These are phyloP conservation scores for Henckelia pumila DNA, from an alignment of 257 asterid genomes.

Conservation along the genomic window DNA sequence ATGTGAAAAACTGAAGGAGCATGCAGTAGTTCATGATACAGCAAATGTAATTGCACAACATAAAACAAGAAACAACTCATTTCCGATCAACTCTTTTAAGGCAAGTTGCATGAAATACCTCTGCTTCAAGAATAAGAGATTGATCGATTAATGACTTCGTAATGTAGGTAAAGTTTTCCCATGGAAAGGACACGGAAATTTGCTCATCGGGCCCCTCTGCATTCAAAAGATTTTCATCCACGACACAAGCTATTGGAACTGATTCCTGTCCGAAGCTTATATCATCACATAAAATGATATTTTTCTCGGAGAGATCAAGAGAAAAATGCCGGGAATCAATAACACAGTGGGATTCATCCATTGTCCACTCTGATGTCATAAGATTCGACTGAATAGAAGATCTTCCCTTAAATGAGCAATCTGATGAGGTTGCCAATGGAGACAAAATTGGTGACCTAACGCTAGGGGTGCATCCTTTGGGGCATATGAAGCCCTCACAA, in stretches of 20 bases:
- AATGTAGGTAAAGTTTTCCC: slow-evolving; percentile 91
- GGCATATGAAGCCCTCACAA: slow-evolving; percentile 70
- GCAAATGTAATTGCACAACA: neutral
- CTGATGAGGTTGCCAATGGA: slow-evolving; percentile 44
- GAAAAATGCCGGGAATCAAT: slow-evolving; percentile 81
- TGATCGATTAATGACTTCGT: slow-evolving; percentile 74
- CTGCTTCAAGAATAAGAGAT: slow-evolving; percentile 56
- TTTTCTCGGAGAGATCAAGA: slow-evolving; percentile 76
- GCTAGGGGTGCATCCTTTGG: slow-evolving; percentile 61
- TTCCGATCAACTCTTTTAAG: neutral
- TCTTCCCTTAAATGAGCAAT: slow-evolving; percentile 31
- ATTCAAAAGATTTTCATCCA: slow-evolving; percentile 85
- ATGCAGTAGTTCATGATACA: neutral
- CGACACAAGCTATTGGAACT: slow-evolving; percentile 84
- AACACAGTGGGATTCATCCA: slow-evolving; percentile 86
- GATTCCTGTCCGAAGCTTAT: slow-evolving; percentile 89
- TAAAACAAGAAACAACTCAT: neutral
- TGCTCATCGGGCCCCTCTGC: slow-evolving; percentile 86
- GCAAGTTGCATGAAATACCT: slow-evolving; percentile 45
- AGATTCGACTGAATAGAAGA: slow-evolving; percentile 32
- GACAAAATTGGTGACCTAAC: slow-evolving; percentile 38
- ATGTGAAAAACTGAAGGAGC: slow-evolving; percentile 16
- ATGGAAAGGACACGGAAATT: slow-evolving; percentile 65
- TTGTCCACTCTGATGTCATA: slow-evolving; percentile 60
- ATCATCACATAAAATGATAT: slow-evolving; percentile 80